Evolutionary conservation across 495 filamentous ascomycete species (phyloP), one percentile per base, ranked within the genome.

Genomic region (Xylaria sp.): DNA sequence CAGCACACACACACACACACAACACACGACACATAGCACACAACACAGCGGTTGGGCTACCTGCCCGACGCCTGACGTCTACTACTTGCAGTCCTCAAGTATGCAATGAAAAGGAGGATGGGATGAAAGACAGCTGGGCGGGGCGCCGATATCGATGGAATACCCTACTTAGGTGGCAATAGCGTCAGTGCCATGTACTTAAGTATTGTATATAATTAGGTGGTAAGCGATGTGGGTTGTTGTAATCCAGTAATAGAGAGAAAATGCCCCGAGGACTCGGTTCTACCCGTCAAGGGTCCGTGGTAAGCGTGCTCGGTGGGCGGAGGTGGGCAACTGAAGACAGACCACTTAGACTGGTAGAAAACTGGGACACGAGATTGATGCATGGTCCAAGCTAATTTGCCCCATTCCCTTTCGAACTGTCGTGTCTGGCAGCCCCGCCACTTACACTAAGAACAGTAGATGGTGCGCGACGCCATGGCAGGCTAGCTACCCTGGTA

Each of bases 271-370:
- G 35, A 55, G 46, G 35, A 67, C 64, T 67, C 64, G 64, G 64
- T 55, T 67, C 64, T 67, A 67, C 48, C 64, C 64, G 62, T 15
- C 12, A 37, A 66, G 17, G 43, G 35, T n/a, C 63, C 31, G 63
- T 53, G 63, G 48, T 46, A 66, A 67, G 64, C 31, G 33, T 55
- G 48, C n/a, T 53, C 63, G 63, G 46, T 53, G 63, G 48, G 63
- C 48, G 63, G 55, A 41, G 46, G 5, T 41, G 43, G 41, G 19
- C 37, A 40, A 24, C 11, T 7, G 44, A 12, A 50, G 41, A 64
- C 37, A 3, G 40, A 40, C 21, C 21, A 17, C 11, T 44, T 26
- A 6, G 61, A 26, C 3, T 15, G 35, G 41, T 17, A 46, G 61
- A n/a, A 61, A 12, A 61, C 29, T 3, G 58, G 58, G 24, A 40